Base-by-base conservation (phyloP, 2,329 filamentous ascomycete species). In the Aureobasidium sp. region DNA sequence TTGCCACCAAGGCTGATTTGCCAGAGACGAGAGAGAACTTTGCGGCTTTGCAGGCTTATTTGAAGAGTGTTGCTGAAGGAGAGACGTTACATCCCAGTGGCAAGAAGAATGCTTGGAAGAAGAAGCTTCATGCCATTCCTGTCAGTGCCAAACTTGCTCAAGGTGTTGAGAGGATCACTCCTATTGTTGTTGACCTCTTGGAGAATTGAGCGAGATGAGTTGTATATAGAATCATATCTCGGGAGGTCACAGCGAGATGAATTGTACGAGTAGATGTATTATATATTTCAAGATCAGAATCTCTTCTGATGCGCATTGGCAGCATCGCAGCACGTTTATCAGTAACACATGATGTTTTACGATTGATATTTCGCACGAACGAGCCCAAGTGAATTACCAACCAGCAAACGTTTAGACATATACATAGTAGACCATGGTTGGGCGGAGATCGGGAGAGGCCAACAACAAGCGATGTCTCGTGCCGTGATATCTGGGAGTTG, bases 1-100 rank as follows among this genome's bases (percentile, higher is more conserved):
- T 97, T 47, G 93, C 90, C 1, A 97, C 92, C 24, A 97, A 97
- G 76, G 92, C 90, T 0, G 93, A 97, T 72, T 73, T 96, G 61
- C 84, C 87, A 3, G 83, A 82, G 3, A 96, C 94, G 1, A 84
- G 92, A 72, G 82, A 85, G 27, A 95, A 94, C 71, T 99, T 90
- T 72, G 75, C 74, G 39, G 75, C 77, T 57, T 77, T 99, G 67
- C 85, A 86, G 67, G 75, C 76, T 9, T 96, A 97, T 74, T 76
- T 99, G 4, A 79, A 82, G 5, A 78, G 77, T 4, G 81, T 97
- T 27, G 83, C 83, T 57, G 78, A 77, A 0, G 87, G 88, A 1
- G 75, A 77, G 24, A 80, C 82, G 63, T 78, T 81, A 32, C 93
- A 97, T 74, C 93, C 92, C 0, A 92, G 89, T 67, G 84, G 72